Percentiles rank a stretch among this genome's conserved stretches.
Conservation (phyloP, 176 grass and related monocot species). For the Aegilops longissima region DNA sequence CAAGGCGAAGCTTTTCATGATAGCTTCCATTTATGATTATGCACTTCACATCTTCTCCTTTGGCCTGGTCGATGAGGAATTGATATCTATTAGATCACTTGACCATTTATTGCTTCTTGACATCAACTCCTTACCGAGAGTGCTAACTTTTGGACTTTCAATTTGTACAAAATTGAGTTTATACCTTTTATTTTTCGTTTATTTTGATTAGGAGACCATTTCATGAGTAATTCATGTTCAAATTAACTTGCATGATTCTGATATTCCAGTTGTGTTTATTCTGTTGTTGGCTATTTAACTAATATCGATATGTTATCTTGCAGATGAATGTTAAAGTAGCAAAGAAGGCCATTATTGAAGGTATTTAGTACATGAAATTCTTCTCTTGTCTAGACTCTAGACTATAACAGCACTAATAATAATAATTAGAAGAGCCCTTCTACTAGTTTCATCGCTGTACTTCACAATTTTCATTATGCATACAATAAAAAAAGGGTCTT, state of each 20-base stretch:
- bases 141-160: background rate
- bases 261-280: background rate
- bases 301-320: slow-evolving; percentile 23
- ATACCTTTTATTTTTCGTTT: background rate
- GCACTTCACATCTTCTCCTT: background rate
- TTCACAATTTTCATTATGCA: background rate
- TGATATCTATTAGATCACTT: background rate
- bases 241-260: background rate
- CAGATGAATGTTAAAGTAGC: slow-evolving; percentile 91
- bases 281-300: slow-evolving; percentile 6
- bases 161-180: background rate
- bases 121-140: background rate
- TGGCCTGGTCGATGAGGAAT: background rate
- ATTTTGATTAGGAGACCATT: background rate
- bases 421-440: background rate
- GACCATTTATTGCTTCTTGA: background rate
- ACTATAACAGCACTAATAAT: background rate
- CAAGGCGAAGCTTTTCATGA: background rate
- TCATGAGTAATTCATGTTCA: background rate
- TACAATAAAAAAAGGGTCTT: background rate
- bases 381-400: background rate
- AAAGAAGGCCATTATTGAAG: slow-evolving; percentile 90
- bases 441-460: background rate
- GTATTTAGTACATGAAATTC: slow-evolving; percentile 40
- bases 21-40: background rate